Evolutionary conservation across 2,329 filamentous ascomycete species (phyloP), one percentile per base, ranked within the genome.

Genomic region (Neonectria punicea): DNA sequence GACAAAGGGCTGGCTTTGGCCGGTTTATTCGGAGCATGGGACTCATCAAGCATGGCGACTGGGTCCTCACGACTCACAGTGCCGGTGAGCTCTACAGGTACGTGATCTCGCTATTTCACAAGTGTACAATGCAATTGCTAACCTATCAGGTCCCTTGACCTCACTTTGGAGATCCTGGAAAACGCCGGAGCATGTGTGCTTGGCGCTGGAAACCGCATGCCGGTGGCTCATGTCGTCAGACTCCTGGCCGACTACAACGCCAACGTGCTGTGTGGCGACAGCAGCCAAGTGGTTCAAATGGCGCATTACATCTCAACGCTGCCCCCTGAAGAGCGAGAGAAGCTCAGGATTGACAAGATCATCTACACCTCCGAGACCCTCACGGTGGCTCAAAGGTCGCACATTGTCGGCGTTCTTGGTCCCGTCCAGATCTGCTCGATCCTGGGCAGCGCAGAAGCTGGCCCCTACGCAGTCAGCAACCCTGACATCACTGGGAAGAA

Each of bases 281-380:
- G 73, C 1, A 79, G 77, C 30, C 80, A 82, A 53, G 58, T 84
- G 1, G 61, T 82, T 1, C 74, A 79, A 2, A 46, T 83, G 2
- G 73, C 78, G 0, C 73, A 80, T 13, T 63, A 79, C 53, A 76
- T 83, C 3, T 76, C 79, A 2, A 73, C 70, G 0, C 65, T 82
- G 0, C 43, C 73, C 0, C 25, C 20, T 4, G 54, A 53, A 22
- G 62, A 65, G 5, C 67, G 71, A 2, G 36, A 70, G 0, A 58
- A 61, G 5, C 70, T 84, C 41, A 73, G 67, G 1, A 44, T 84
- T 0, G 58, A 75, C 13, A 84, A 84, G 65, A 71, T 84, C 1
- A 75, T 84, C 3, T 84, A 84, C 60, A 83, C 82, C 0, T 84
- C 82, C 0, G 82, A 85, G 34, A 67, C 75, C 0, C 68, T 85